Evolutionary conservation across 1,284 basidiomycete species (phyloP).

Genomic region (Leccinum angustisporum): DNA sequence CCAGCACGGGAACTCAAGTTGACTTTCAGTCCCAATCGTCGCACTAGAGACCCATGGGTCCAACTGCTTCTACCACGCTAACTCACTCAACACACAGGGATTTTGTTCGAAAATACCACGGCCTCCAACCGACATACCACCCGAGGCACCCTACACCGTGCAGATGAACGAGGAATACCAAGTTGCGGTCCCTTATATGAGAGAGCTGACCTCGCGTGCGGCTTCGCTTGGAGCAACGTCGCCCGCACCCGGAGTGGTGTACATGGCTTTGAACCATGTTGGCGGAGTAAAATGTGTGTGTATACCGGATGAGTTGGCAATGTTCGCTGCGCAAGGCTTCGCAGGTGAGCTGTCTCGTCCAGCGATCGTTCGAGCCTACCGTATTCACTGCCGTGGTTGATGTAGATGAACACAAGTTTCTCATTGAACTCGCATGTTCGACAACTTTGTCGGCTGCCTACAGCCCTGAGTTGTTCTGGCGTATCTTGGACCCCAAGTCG

Average conservation of each 20-base stretch:
- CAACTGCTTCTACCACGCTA: slow-evolving; percentile 70
- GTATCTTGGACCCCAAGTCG: slow-evolving; percentile 39
- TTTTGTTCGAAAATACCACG: slow-evolving; percentile 37
- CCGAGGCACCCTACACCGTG: slow-evolving; percentile 32
- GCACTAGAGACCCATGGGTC: slow-evolving; percentile 68
- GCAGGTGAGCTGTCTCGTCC: slow-evolving; percentile 43
- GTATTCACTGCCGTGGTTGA: slow-evolving; percentile 7
- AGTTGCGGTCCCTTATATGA: slow-evolving; percentile 56
- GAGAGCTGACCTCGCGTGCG: slow-evolving; percentile 59
- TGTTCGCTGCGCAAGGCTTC: slow-evolving; percentile 55
- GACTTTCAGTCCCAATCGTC: slow-evolving; percentile 55
- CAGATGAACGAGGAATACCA: slow-evolving; percentile 39
- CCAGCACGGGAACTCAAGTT: slow-evolving; percentile 8
- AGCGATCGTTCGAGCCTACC: neutral
- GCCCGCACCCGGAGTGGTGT: slow-evolving; percentile 58
- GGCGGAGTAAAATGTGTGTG: slow-evolving; percentile 57
- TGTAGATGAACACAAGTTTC: slow-evolving; percentile 70
- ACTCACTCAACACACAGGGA: slow-evolving; percentile 52
- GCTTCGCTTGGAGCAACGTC: slow-evolving; percentile 70
- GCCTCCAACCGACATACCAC: slow-evolving; percentile 31
- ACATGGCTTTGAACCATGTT: slow-evolving; percentile 57
- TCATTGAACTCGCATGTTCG: slow-evolving; percentile 72
- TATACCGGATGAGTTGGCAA: slow-evolving; percentile 66
- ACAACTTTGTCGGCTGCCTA: slow-evolving; percentile 67
- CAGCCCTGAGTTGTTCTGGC: slow-evolving; percentile 50